phyloP scores from a whole-genome alignment of 2,329 filamentous ascomycete genomes.

The Beauveria sp. region DNA sequence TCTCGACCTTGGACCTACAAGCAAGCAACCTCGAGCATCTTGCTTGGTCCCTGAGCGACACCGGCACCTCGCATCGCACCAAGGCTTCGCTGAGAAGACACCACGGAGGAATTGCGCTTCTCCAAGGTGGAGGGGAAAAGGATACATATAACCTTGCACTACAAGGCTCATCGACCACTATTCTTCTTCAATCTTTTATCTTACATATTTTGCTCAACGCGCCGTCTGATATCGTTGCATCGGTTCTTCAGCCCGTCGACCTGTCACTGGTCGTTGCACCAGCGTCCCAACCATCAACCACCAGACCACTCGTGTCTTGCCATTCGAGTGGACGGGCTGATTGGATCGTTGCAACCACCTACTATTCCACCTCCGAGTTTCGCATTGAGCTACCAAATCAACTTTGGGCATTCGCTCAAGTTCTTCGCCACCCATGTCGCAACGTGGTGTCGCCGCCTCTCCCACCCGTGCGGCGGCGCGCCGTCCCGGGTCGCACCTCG shows the following conservation, averaged over 20 bases:
- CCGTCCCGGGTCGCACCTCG: constrained; percentile 12
- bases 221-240: neutral
- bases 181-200: neutral
- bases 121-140: neutral
- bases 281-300: neutral
- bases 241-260: neutral
- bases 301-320: neutral
- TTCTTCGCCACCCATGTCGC: neutral
- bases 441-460: neutral
- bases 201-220: neutral
- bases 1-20: neutral
- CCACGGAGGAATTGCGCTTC: neutral
- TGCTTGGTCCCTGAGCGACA: neutral
- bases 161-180: neutral
- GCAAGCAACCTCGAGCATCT: neutral
- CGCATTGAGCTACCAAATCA: too few relatives aligned
- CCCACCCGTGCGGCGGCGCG: neutral
- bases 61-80: neutral
- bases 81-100: neutral
- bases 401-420: too few relatives aligned
- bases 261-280: neutral
- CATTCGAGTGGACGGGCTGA: neutral
- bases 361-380: too few relatives aligned
- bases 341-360: neutral
- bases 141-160: neutral